Evolutionary conservation across 1,284 basidiomycete species (phyloP), one percentile per base, ranked within the genome.

Genomic region (Ustanciosporium gigantosporum): DNA sequence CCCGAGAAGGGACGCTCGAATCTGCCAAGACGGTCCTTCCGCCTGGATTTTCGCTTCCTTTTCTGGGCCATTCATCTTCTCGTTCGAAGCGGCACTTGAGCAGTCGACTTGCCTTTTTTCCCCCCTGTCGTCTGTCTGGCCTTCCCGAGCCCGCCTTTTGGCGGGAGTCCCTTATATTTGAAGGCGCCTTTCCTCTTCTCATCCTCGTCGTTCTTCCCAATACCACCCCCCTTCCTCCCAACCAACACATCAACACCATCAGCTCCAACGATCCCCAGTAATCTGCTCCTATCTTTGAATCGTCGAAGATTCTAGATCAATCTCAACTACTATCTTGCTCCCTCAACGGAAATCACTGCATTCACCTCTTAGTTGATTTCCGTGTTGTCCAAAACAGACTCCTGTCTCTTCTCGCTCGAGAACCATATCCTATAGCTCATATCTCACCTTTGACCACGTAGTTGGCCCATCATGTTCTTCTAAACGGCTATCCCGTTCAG

Each of bases 381-480:
- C 49, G 48, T 47, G n/a, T n/a, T 39, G 36, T 41, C 22, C 14
- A 31, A 19, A 39, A 29, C 41, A 45, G 32, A 36, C 32, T 37
- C 21, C n/a, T 31, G 48, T 55, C 47, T 51, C 50, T 44, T 25
- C 19, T 39, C 32, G 46, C 51, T 41, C 29, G 48, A 36, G 11
- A 40, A 59, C 51, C 41, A 66, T 59, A 41, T 61, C 56, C 51
- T 66, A 53, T 49, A 58, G 60, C 53, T 46, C 49, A 41, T 64
- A 36, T 31, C 32, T 58, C 42, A n/a, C n/a, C n/a, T 23, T 42
- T 40, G 48, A 64, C 60, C 60, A 64, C 60, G 50, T 47, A 52
- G 60, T 43, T 64, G 60, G 60, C 60, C 60, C 60, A 64, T 43
- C 53, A 64, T 64, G 60, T 40, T 58, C 53, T 64, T 64, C 60